Evolutionary conservation across 345 rosid genomes (phyloP).

Genomic region (Anastatica hierochuntica): DNA sequence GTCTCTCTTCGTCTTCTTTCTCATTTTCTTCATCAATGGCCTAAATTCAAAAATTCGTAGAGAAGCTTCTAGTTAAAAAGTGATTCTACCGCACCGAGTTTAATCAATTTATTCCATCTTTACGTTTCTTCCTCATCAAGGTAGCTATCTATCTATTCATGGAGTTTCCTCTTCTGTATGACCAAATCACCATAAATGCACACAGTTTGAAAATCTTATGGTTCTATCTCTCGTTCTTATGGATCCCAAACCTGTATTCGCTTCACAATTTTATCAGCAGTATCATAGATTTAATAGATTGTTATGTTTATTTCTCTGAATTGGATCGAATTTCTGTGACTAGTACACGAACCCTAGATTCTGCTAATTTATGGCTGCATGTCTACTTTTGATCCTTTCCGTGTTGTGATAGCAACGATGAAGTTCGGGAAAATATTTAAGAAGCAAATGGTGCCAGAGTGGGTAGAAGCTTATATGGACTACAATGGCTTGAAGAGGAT

Average conservation of each 20-base stretch:
- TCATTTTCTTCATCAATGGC: too few species aligned
- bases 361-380: neutral
- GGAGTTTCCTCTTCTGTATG: neutral
- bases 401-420: constrained; percentile 29
- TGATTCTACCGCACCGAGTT: too few species aligned
- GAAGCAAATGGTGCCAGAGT: constrained; percentile 62
- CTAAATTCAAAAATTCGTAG: constrained; percentile 1
- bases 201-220: neutral
- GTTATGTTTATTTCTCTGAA: too few species aligned
- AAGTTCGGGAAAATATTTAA: constrained; percentile 55
- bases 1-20: neutral
- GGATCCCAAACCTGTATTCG: too few species aligned
- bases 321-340: too few species aligned
- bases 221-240: too few species aligned
- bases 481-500: constrained; percentile 43
- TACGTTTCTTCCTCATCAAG: constrained; percentile 15
- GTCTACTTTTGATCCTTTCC: neutral
- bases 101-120: neutral
- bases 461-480: constrained; percentile 64
- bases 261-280: too few species aligned
- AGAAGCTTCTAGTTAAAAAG: neutral
- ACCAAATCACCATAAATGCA: neutral
- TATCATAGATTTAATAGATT: too few species aligned
- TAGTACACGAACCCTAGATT: too few species aligned
- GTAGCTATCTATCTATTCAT: too few species aligned